phyloP scores from a whole-genome alignment of 2,329 filamentous ascomycete genomes.

The Sporothrix variecibatus region DNA sequence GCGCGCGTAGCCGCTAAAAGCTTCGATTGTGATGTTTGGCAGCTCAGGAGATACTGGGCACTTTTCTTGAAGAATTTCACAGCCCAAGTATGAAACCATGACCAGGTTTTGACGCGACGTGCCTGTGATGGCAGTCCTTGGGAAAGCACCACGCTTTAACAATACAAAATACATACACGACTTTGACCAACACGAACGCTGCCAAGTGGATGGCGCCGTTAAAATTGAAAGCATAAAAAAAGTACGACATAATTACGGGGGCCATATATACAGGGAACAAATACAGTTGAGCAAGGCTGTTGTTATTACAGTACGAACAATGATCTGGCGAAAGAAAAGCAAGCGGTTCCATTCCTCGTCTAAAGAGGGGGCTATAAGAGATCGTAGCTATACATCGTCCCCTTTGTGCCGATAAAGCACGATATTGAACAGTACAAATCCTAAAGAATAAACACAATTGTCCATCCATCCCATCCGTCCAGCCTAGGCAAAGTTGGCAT shows the following conservation, averaged over 20 bases:
- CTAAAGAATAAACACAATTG: not conserved
- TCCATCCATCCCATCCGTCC: not conserved
- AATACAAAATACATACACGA: not conserved
- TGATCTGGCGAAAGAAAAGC: not conserved
- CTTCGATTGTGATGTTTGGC: not conserved
- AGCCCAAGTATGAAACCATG: not conserved
- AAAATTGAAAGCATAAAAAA: not conserved
- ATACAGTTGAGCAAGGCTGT: not conserved
- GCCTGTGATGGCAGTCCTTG: not conserved
- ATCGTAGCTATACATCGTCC: constrained; percentile 24
- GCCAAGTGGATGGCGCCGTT: not conserved
- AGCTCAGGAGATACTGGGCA: not conserved
- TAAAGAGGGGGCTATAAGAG: constrained; percentile 8
- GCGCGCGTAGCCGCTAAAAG: constrained; percentile 8
- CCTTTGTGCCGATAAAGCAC: constrained; percentile 11
- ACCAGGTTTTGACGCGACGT: constrained; percentile 3
- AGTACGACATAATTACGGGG: not conserved
- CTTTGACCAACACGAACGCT: not conserved
- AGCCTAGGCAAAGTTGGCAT: not conserved
- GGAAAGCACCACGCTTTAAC: not conserved
- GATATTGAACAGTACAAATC: not conserved
- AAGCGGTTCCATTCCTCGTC: not conserved
- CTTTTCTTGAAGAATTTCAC: not conserved
- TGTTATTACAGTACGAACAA: not conserved
- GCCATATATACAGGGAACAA: not conserved